Conservation (phyloP, 495 filamentous ascomycete species). For the Elasticomyces elasticus region DNA sequence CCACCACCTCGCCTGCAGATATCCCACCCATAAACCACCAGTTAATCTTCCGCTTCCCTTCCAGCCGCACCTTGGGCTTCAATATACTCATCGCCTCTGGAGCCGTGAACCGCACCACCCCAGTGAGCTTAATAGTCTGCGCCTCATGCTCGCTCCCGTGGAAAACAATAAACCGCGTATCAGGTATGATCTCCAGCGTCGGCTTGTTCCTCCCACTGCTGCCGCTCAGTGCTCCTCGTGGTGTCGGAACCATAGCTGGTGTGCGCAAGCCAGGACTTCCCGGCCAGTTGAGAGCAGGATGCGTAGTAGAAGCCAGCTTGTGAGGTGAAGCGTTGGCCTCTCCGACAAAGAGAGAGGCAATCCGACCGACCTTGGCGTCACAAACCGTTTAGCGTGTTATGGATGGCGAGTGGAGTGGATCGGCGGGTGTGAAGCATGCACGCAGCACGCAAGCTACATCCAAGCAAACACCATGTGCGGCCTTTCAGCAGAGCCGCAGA, state of each 20-base stretch:
- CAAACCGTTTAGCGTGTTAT: not conserved
- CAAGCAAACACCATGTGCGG: not conserved
- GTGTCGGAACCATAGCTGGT: slow-evolving; percentile 9
- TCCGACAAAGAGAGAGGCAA: not conserved
- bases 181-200: slow-evolving; percentile 30
- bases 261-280: not conserved
- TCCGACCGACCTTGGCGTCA: not conserved
- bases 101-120: slow-evolving; percentile 29
- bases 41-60: slow-evolving; percentile 30
- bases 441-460: not conserved
- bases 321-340: not conserved
- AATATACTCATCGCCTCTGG: slow-evolving; percentile 28
- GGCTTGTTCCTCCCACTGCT: slow-evolving; percentile 7
- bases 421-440: not conserved
- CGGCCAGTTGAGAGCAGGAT: slow-evolving; percentile 5
- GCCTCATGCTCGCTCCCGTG: slow-evolving; percentile 30
- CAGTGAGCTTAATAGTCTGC: slow-evolving; percentile 26
- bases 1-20: slow-evolving; percentile 24
- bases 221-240: not conserved
- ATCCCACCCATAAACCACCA: slow-evolving; percentile 25
- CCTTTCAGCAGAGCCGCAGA: not conserved
- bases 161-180: slow-evolving; percentile 32
- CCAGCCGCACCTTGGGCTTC: slow-evolving; percentile 28
- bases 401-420: not conserved
- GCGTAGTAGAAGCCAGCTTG: slow-evolving; percentile 4